Evolutionary conservation across 169 alveolate species (phyloP), one percentile per base, ranked within the genome.

Genomic region (Cryptosporidium bovis): DNA sequence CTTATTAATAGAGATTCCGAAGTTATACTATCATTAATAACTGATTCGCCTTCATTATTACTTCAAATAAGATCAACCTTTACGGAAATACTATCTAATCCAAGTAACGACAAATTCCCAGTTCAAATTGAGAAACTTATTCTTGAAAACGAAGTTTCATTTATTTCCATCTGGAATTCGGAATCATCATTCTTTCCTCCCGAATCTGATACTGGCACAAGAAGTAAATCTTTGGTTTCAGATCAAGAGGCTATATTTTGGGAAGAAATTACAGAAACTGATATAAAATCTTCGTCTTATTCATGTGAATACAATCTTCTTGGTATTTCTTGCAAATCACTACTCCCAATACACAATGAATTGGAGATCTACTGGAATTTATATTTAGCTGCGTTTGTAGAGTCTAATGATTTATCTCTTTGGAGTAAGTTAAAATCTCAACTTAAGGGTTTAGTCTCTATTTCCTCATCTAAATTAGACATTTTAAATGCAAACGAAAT

Each of bases 181-280:
- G 77, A 64, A 8, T n/a, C 20, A 12, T 44, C 71, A 36, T 48
- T 77, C 18, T 36, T 62, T n/a, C 18, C 77, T 46, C 29, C 48
- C 8, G 87, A 77, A 62, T 24, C 64, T 7, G 87, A 77, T 15
- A 40, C 64, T 0, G 24, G 53, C 3, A 20, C 18, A 3, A 77
- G 33, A 46, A 60, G 64, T 15, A 18, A 7, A 18, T 77, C 87
- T 13, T 48, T 77, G 16, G 64, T 77, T 58, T 15, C 53, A n/a
- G 87, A 77, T 31, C 77, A 77, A 44, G 77, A 77, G 51, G 87
- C 87, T 13, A 60, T 56, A 34, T 77, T 46, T 44, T 77, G 87
- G 87, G 87, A 77, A 34, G 87, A 77, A 62, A 77, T 77, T 58
- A 56, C 87, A 13, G 87, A 77, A 51, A 53, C 64, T 13, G 87